Percentiles rank a stretch among this genome's conserved stretches.
Conservation (phyloP, 1,139 yeast species). For the Hanseniaspora sp. region DNA sequence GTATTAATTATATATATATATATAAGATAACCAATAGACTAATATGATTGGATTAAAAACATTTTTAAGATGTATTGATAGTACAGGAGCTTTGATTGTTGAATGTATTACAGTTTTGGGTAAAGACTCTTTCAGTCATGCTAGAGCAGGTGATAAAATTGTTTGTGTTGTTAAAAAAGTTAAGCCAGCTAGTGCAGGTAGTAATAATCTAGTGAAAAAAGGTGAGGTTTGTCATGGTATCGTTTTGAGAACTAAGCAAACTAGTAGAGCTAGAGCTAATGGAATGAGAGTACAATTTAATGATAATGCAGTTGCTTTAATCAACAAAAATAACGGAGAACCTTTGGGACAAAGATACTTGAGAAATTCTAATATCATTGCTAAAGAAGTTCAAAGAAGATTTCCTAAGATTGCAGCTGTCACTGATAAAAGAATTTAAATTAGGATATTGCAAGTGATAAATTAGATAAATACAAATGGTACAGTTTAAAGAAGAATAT, state of each 20-base stretch:
- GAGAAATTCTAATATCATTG: conserved; percentile 32
- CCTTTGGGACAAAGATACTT: conserved; percentile 92
- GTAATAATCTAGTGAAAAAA: conserved; percentile 74
- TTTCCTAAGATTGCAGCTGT: conserved; percentile 79
- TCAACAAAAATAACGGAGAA: conserved; percentile 78
- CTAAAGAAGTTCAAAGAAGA: conserved; percentile 39
- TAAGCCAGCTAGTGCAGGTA: conserved; percentile 57
- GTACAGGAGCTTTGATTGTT: conserved; percentile 88
- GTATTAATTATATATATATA: background rate
- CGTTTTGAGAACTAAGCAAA: conserved; percentile 85
- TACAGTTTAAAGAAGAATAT: too few relatives aligned
- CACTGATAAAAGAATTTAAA: conserved; percentile 38
- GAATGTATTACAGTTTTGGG: conserved; percentile 93
- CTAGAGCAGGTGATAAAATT: conserved; percentile 78
- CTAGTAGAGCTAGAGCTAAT: conserved; percentile 62
- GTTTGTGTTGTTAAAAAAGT: conserved; percentile 94
- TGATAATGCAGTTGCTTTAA: conserved; percentile 92
- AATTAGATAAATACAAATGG: background rate
- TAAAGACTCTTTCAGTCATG: conserved; percentile 75
- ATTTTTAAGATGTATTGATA: conserved; percentile 81
- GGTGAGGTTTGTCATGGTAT: conserved; percentile 96
- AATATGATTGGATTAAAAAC: conserved; percentile 78
- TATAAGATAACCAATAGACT: background rate
- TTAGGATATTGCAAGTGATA: background rate
- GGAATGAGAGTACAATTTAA: conserved; percentile 83